Evolutionary conservation across 2,329 filamentous ascomycete genomes (phyloP).

Genomic region (Fusarium nodosum): DNA sequence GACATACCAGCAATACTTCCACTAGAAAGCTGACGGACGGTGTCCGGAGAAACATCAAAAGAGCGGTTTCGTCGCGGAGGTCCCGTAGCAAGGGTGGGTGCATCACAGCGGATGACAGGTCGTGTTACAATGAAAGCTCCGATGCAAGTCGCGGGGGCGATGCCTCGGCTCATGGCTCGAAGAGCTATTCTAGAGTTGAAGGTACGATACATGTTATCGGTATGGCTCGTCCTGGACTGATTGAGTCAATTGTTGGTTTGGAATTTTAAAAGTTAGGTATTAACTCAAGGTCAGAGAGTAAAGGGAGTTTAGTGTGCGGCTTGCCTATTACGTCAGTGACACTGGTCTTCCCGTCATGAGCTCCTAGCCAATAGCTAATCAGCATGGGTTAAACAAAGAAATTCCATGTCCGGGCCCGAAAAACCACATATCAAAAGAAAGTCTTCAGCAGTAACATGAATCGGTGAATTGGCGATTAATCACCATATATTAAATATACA

Average conservation of each 20-base stretch:
- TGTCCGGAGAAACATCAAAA: constrained; percentile 48
- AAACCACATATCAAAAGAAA: not conserved
- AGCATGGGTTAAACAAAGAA: constrained; percentile 33
- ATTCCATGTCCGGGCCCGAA: constrained; percentile 16
- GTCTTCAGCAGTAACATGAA: not conserved
- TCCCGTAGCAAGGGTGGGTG: constrained; percentile 41
- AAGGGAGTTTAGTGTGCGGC: constrained; percentile 19
- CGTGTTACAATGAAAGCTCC: constrained; percentile 47
- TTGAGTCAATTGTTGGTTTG: constrained; percentile 13
- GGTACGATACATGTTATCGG: constrained; percentile 42
- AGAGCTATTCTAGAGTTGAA: constrained; percentile 41
- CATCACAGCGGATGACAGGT: constrained; percentile 51
- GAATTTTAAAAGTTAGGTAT: constrained; percentile 5
- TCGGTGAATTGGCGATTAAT: constrained; percentile 18
- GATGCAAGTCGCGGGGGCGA: constrained; percentile 50
- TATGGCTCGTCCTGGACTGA: not conserved
- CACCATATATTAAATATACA: constrained; percentile 28
- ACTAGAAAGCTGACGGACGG: constrained; percentile 65
- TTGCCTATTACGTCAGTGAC: constrained; percentile 44
- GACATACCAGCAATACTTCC: constrained; percentile 66
- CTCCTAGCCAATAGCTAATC: constrained; percentile 41
- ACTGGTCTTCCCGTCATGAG: constrained; percentile 18
- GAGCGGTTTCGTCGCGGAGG: constrained; percentile 31
- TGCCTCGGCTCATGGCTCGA: constrained; percentile 48
- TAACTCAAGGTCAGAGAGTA: constrained; percentile 6